Evolutionary conservation across 2,329 filamentous ascomycete species (phyloP).

Genomic region (Lasiodiplodia sp.): DNA sequence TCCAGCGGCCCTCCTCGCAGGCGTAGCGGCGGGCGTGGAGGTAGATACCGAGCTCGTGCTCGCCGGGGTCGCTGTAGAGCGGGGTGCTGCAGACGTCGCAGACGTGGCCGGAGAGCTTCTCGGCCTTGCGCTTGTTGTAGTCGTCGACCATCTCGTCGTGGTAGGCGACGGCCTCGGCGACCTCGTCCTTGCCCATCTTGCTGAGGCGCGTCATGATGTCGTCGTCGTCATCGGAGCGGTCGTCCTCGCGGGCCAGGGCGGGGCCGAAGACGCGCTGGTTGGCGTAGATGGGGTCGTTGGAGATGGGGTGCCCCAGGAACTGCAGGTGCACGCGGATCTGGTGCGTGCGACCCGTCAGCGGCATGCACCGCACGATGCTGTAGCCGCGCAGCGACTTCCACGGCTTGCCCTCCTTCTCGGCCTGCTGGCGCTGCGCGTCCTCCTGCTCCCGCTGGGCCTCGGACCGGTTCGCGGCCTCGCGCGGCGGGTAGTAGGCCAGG

Average conservation of each 20-base stretch:
- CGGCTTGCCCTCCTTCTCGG: conserved; percentile 45
- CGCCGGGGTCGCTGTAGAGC: conserved; percentile 89
- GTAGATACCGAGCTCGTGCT: conserved; percentile 91
- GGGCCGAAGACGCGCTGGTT: conserved; percentile 92
- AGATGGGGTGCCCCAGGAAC: conserved; percentile 91
- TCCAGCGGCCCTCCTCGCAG: conserved; percentile 82
- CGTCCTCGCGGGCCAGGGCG: conserved; percentile 74
- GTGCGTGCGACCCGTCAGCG: conserved; percentile 92
- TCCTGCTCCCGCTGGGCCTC: conserved; percentile 31
- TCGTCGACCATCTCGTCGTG: conserved; percentile 91
- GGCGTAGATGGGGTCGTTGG: conserved; percentile 97
- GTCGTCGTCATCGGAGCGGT: conserved; percentile 76
- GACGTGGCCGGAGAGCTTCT: conserved; percentile 86
- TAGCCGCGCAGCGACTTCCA: conserved; percentile 74
- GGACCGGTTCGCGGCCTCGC: conserved; percentile 33
- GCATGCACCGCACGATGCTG: conserved; percentile 92
- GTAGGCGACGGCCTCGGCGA: conserved; percentile 89
- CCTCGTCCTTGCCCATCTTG: conserved; percentile 92
- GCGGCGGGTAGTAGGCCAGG: conserved; percentile 85
- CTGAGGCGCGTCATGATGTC: conserved; percentile 86
- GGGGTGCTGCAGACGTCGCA: conserved; percentile 86
- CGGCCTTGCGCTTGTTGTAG: conserved; percentile 89
- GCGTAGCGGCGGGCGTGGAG: conserved; percentile 92
- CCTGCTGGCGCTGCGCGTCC: conserved; percentile 37
- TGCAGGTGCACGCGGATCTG: conserved; percentile 95